These are phyloP conservation scores for Sphaceloma murrayae DNA, from an alignment of 2,329 filamentous ascomycete genomes.

Conservation along the genomic window DNA sequence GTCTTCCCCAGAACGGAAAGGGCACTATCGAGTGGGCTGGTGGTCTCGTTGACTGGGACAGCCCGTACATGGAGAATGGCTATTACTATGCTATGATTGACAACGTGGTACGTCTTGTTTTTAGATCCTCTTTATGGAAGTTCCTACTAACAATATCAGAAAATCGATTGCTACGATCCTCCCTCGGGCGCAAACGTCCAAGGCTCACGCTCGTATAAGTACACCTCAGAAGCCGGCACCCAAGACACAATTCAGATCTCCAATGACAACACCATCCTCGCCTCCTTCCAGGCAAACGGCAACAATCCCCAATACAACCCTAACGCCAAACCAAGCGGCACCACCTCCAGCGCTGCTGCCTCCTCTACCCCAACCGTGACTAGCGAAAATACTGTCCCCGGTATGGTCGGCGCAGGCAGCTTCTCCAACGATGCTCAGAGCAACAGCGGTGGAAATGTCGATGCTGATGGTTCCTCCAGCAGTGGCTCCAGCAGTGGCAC, in stretches of 20 bases:
- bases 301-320: slow-evolving; percentile 51
- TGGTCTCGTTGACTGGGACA: slow-evolving; percentile 79
- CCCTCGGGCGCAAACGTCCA: slow-evolving; percentile 54
- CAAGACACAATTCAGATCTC: slow-evolving; percentile 71
- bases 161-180: slow-evolving; percentile 79
- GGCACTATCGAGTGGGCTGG: slow-evolving; percentile 91
- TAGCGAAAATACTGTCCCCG: slow-evolving; percentile 44
- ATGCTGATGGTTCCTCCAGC: slow-evolving; percentile 18
- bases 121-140: slow-evolving; percentile 23
- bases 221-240: slow-evolving; percentile 53
- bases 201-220: slow-evolving; percentile 62
- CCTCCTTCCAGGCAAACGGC: slow-evolving; percentile 72
- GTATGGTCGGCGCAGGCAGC: slow-evolving; percentile 43
- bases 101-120: slow-evolving; percentile 43
- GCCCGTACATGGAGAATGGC: slow-evolving; percentile 68
- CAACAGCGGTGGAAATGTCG: slow-evolving; percentile 26
- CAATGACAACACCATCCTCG: slow-evolving; percentile 64
- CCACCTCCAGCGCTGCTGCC: slow-evolving; percentile 24
- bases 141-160: neutral
- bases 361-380: slow-evolving; percentile 22
- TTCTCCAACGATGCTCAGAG: slow-evolving; percentile 7
- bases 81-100: slow-evolving; percentile 82
- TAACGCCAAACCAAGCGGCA: slow-evolving; percentile 26
- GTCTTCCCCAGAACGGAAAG: slow-evolving; percentile 63
- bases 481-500: slow-evolving; percentile 20